Evolutionary conservation across 2,329 filamentous ascomycete genomes (phyloP), one percentile per base, ranked within the genome.

Genomic region (Sclerotinia sclerotiorum): DNA sequence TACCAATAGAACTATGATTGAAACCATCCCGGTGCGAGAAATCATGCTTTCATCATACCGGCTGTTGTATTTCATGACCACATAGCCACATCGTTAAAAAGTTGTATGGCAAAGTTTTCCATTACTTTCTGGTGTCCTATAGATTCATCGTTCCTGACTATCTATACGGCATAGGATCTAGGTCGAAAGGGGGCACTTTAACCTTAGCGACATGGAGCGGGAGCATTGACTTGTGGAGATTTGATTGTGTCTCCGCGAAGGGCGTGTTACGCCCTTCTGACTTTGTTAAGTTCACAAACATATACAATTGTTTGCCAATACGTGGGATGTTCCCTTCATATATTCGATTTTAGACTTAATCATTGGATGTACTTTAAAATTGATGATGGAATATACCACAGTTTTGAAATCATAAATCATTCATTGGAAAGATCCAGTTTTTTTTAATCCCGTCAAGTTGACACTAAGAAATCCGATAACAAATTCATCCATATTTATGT

Each of bases 101-200:
- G 52, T 4, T 35, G 27, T 6, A 35, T 5, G 13, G 11, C 19
- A 55, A 55, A 19, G 35, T 32, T n/a, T 55, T 29, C 15, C 2
- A 32, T 7, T 1, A 11, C 29, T 55, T 35, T n/a, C n/a, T n/a
- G n/a, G n/a, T n/a, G n/a, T n/a, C 15, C 11, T 35, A 29, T 5
- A 60, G 11, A 44, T 6, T 60, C 39, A 17, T 32, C 57, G 19
- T 46, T 5, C 24, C 10, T 32, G 11, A 13, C 8, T 11, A 29
- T 29, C 24, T 58, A 39, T 29, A 32, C 29, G 13, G 13, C 10
- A 11, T 49, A 49, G 56, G 4, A 44, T 62, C n/a, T 7, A 29
- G 39, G 39, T 63, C 15, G n/a, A 63, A 63, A 62, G 58, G 58
- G 58, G 58, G 29, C 21, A 48, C 27, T 61, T 61, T 48, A 48